Evolutionary conservation across 2,329 filamentous ascomycete species (phyloP).

Genomic region (Shiraia sp.): DNA sequence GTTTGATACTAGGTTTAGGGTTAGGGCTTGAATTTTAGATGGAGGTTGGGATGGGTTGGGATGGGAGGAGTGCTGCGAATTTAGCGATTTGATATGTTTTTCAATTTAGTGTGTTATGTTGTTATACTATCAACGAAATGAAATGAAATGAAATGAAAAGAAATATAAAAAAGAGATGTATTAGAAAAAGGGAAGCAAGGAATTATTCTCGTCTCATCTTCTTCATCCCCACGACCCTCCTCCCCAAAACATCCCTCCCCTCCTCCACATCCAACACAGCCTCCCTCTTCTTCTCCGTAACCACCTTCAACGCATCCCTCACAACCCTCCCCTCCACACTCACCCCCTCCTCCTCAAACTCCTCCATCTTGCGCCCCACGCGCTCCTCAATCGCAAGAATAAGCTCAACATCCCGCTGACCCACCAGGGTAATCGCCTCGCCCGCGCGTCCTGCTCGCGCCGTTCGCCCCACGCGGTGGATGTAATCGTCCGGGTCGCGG

Average conservation of each 20-base stretch:
- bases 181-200: too few species aligned
- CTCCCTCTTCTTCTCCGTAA: constrained; percentile 94
- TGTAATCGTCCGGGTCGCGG: constrained; percentile 95
- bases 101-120: too few species aligned
- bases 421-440: constrained; percentile 83
- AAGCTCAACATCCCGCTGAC: constrained; percentile 88
- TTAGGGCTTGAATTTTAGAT: constrained; percentile 12
- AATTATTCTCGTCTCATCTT: too few species aligned
- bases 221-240: constrained; percentile 58
- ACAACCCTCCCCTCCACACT: constrained; percentile 91
- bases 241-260: constrained; percentile 87
- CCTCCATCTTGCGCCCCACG: constrained; percentile 77
- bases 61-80: too few species aligned
- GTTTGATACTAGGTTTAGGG: constrained; percentile 50
- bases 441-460: constrained; percentile 86
- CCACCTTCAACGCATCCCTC: constrained; percentile 81
- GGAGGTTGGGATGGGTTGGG: not conserved
- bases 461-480: constrained; percentile 93
- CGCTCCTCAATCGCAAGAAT: constrained; percentile 87
- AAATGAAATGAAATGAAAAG: too few species aligned
- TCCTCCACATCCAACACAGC: constrained; percentile 90
- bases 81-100: too few species aligned
- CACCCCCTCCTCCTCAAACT: constrained; percentile 87
- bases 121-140: too few species aligned
- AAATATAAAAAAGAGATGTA: too few species aligned